These are phyloP conservation scores for Diaporthe sp. DNA, from an alignment of 2,329 filamentous ascomycete species.

Conservation along the genomic window DNA sequence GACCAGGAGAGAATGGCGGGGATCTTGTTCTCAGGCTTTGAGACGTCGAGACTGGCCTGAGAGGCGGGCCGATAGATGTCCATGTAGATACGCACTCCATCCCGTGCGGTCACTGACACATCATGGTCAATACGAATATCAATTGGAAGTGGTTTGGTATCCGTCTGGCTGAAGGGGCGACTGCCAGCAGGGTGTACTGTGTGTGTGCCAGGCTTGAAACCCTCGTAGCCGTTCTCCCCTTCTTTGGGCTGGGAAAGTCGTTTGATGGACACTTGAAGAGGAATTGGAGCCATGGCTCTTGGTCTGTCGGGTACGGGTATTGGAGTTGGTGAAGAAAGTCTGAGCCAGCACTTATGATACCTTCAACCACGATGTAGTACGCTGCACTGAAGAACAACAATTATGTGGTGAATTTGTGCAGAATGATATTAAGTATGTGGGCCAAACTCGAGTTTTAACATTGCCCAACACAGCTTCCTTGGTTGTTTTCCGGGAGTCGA, in stretches of 20 bases:
- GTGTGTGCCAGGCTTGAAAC: constrained; percentile 53
- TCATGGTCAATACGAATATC: constrained; percentile 58
- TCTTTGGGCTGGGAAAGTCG: constrained; percentile 48
- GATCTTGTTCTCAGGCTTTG: constrained; percentile 49
- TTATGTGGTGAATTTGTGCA: not conserved
- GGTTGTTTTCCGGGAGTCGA: not conserved
- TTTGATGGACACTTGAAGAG: constrained; percentile 43
- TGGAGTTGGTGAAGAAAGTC: not conserved
- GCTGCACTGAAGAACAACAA: not conserved
- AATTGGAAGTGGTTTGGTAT: constrained; percentile 49
- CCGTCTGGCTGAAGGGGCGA: constrained; percentile 47
- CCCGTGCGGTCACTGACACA: constrained; percentile 55
- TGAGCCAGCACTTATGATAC: not conserved
- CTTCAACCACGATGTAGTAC: not conserved
- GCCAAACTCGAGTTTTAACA: not conserved
- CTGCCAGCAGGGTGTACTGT: constrained; percentile 54
- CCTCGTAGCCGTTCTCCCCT: constrained; percentile 57
- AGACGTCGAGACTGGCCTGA: constrained; percentile 7
- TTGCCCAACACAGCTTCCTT: not conserved
- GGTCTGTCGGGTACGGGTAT: not conserved
- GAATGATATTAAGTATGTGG: not conserved
- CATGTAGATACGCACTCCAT: constrained; percentile 57
- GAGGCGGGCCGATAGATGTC: constrained; percentile 59
- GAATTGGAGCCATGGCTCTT: constrained; percentile 39
- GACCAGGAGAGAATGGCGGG: constrained; percentile 60